These are phyloP conservation scores for Exophiala sideris DNA, from an alignment of 2,329 filamentous ascomycete species.

Conservation along the genomic window DNA sequence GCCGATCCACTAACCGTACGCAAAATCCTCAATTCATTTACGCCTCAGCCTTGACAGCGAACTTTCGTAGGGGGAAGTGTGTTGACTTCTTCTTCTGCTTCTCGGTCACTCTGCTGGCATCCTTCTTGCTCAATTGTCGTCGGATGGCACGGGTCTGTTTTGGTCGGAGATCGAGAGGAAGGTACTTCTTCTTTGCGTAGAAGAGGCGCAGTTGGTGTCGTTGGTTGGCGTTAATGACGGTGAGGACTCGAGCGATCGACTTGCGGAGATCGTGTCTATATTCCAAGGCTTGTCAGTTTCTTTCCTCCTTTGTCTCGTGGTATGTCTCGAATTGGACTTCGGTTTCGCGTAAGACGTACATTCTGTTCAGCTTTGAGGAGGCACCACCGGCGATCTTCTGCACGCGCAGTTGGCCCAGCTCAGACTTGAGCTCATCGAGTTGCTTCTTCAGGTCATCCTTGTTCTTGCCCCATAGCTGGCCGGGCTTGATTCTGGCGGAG, in stretches of 20 bases:
- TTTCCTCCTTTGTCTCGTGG: constrained; percentile 18
- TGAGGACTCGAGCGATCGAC: constrained; percentile 97
- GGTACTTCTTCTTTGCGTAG: constrained; percentile 99
- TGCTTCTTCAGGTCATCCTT: constrained; percentile 98
- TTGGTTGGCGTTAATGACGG: constrained; percentile 99
- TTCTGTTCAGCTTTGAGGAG: constrained; percentile 93
- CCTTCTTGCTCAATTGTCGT: constrained; percentile 87
- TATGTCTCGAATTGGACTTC: constrained; percentile 12
- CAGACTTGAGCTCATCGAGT: constrained; percentile 90
- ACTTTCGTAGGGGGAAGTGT: constrained; percentile 99
- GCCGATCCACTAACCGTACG: constrained; percentile 14
- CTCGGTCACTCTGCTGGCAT: constrained; percentile 77
- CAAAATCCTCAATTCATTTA: constrained; percentile 30
- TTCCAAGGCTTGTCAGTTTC: constrained; percentile 5
- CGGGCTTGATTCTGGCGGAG: constrained; percentile 78
- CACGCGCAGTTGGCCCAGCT: constrained; percentile 93
- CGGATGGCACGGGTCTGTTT: constrained; percentile 99
- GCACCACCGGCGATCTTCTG: constrained; percentile 92
- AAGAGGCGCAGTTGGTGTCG: constrained; percentile 95
- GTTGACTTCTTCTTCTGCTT: constrained; percentile 94
- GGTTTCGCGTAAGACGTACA: constrained; percentile 60
- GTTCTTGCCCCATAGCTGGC: constrained; percentile 97
- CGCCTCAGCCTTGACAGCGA: constrained; percentile 79
- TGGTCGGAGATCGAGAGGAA: constrained; percentile 93
- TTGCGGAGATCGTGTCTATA: constrained; percentile 96